Conservation (phyloP, 2,329 filamentous ascomycete genomes). For the Fusarium napiforme region DNA sequence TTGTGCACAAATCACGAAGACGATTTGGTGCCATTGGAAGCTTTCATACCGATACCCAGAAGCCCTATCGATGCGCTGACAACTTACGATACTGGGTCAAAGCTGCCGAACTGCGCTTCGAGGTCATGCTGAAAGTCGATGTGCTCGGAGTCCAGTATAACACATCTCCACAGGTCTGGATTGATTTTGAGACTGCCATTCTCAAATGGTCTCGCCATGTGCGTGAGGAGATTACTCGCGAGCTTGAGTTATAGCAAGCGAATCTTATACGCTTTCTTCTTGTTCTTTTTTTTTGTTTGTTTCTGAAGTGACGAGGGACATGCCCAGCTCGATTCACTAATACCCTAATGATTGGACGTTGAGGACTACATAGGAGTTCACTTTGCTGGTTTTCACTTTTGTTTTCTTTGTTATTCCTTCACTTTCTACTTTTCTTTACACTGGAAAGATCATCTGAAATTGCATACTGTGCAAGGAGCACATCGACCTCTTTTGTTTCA, state of each 20-base stretch:
- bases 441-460: slow-evolving; percentile 33
- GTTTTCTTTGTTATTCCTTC: slow-evolving; percentile 7
- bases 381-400: slow-evolving; percentile 27
- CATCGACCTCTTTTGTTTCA: slow-evolving; percentile 12
- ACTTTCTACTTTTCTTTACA: slow-evolving; percentile 11
- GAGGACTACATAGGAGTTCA: slow-evolving; percentile 41
- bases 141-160: slow-evolving; percentile 88
- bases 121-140: slow-evolving; percentile 83
- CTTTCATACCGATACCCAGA: slow-evolving; percentile 91
- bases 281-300: neutral
- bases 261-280: neutral
- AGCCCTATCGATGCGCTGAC: slow-evolving; percentile 93
- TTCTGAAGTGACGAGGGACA: slow-evolving; percentile 6
- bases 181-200: slow-evolving; percentile 83
- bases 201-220: slow-evolving; percentile 86
- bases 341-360: slow-evolving; percentile 44
- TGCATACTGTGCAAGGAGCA: slow-evolving; percentile 41
- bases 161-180: slow-evolving; percentile 76
- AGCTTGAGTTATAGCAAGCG: slow-evolving; percentile 59
- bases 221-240: slow-evolving; percentile 82
- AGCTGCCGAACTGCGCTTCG: slow-evolving; percentile 93
- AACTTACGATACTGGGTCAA: slow-evolving; percentile 97
- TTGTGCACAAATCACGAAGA: slow-evolving; percentile 84
- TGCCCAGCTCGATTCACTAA: slow-evolving; percentile 8
- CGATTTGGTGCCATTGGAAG: slow-evolving; percentile 90